These are phyloP conservation scores for Lipomyces yamanashiensis DNA, from an alignment of 805 yeast species.

Conservation along the genomic window DNA sequence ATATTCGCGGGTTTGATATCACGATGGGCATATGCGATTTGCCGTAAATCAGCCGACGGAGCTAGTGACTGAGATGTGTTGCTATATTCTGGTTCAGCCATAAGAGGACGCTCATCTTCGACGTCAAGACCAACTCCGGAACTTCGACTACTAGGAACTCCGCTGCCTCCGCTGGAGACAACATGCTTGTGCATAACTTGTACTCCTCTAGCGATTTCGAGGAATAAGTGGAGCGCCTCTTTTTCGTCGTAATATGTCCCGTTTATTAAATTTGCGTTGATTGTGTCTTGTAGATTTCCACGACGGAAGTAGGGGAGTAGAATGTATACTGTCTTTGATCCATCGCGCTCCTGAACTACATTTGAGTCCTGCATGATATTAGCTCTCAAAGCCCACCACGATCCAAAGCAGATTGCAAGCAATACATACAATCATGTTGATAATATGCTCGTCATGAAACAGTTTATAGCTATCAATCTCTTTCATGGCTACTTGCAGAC, in stretches of 20 bases:
- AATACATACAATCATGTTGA: conserved; percentile 54
- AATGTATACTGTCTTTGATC: conserved; percentile 76
- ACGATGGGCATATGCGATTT: conserved; percentile 77
- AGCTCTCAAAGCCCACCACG: not conserved
- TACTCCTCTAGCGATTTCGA: conserved; percentile 76
- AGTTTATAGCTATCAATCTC: conserved; percentile 78
- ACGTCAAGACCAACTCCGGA: conserved; percentile 14
- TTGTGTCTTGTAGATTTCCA: conserved; percentile 82
- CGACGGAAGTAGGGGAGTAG: conserved; percentile 69
- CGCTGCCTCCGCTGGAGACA: not conserved
- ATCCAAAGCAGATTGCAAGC: not conserved
- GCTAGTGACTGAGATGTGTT: conserved; percentile 1
- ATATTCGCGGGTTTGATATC: conserved; percentile 90
- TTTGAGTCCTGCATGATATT: conserved; percentile 58
- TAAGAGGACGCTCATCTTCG: conserved; percentile 45
- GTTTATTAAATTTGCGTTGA: conserved; percentile 65
- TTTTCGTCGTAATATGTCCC: conserved; percentile 59
- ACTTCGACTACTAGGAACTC: conserved; percentile 1
- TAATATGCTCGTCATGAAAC: conserved; percentile 69
- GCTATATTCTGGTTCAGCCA: conserved; percentile 43
- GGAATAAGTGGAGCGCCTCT: conserved; percentile 64
- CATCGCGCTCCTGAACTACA: conserved; percentile 73
- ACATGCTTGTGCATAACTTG: conserved; percentile 74
- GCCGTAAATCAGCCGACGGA: conserved; percentile 46
- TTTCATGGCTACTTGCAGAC: conserved; percentile 70